A percentile compares a stretch with the other conserved stretches of the same genome.
phyloP scores from a whole-genome alignment of 371 early-diverging fungal genomes.

The Apophysomyces ossiformis region DNA sequence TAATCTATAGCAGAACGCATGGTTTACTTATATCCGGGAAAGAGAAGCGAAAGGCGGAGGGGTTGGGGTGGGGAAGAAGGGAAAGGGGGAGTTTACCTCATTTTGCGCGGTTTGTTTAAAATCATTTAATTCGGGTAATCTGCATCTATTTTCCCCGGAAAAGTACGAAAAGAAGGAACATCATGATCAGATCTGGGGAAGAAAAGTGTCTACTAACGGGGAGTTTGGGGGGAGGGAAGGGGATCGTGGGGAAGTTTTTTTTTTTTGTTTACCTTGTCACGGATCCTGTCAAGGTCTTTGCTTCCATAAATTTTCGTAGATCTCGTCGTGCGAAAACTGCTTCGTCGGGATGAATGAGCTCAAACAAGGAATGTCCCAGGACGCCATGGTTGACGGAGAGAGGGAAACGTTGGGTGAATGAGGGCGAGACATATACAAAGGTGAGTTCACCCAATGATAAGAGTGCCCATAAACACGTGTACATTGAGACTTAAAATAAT shows the following conservation, averaged over 20 bases:
- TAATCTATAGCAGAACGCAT: constrained; percentile 7
- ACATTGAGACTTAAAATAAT: not conserved
- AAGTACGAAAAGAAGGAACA: too few relatives aligned
- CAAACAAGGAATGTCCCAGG: constrained; percentile 53
- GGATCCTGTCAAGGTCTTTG: constrained; percentile 53
- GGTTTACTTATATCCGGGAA: not conserved
- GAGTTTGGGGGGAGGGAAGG: constrained; percentile 11
- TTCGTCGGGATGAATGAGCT: constrained; percentile 68
- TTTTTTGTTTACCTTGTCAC: constrained; percentile 57
- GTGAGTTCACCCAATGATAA: constrained; percentile 27
- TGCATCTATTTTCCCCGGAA: constrained; percentile 22
- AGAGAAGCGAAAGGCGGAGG: not conserved
- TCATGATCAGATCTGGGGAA: too few relatives aligned
- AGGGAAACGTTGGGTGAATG: constrained; percentile 16
- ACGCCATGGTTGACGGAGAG: not conserved
- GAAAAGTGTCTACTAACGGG: not conserved
- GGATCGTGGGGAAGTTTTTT: not conserved
- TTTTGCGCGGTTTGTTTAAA: not conserved
- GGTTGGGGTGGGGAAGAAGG: too few relatives aligned
- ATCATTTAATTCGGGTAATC: constrained; percentile 15
- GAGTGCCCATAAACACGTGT: constrained; percentile 42
- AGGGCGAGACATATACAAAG: constrained; percentile 32
- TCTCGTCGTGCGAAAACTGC: constrained; percentile 57
- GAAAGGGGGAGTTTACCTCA: constrained; percentile 3
- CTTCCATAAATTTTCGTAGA: constrained; percentile 51